Evolutionary conservation across 306 rosid genomes (phyloP).

Genomic region (Sechiopsis laciniata): DNA sequence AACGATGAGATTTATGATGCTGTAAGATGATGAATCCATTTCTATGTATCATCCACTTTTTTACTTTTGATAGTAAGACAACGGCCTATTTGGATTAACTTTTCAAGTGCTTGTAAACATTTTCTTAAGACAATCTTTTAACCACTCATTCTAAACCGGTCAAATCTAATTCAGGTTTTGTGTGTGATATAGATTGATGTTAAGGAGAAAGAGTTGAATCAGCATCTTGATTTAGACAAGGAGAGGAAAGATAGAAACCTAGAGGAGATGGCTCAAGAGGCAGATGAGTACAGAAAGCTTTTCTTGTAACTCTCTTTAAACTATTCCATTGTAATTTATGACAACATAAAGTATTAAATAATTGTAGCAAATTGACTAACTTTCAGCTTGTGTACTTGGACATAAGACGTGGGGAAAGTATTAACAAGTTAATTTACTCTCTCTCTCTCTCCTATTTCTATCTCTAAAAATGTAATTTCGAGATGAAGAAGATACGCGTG

Average conservation of each 20-base stretch:
- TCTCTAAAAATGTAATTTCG: too few species aligned
- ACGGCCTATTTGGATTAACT: neutral
- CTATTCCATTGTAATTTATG: neutral
- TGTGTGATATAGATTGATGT: conserved; percentile 56
- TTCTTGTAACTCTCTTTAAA: conserved; percentile 28
- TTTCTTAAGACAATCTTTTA: neutral
- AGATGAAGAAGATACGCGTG: too few species aligned
- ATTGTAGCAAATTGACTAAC: neutral
- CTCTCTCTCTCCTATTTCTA: too few species aligned
- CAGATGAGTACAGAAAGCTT: conserved; percentile 74
- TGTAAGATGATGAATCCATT: conserved; percentile 36
- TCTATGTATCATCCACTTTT: neutral
- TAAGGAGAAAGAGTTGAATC: conserved; percentile 68
- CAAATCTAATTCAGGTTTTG: neutral
- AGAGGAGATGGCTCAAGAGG: conserved; percentile 77
- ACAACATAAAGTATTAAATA: neutral
- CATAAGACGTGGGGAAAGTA: too few species aligned
- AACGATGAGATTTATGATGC: conserved; percentile 86
- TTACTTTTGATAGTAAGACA: neutral
- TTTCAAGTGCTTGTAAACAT: neutral
- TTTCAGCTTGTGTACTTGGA: neutral
- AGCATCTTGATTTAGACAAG: conserved; percentile 72
- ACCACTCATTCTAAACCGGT: neutral
- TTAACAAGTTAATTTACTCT: too few species aligned
- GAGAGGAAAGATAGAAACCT: conserved; percentile 69